Evolutionary conservation across 345 rosid species (phyloP), one percentile per base, ranked within the genome.

Genomic region (Brassica napus): DNA sequence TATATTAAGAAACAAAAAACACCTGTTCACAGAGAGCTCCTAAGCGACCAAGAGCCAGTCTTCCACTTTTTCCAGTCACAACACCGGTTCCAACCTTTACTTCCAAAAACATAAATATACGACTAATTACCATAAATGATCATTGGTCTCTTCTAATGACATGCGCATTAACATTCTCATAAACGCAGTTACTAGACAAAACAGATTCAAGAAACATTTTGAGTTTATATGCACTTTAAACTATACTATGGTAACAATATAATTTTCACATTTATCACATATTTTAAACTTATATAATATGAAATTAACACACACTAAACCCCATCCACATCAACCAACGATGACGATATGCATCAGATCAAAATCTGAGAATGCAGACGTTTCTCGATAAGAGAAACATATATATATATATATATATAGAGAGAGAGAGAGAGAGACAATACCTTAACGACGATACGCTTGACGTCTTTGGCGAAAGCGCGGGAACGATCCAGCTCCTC

Each of bases 1-100:
- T 12, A 44, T 0, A 11, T 44, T 2, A 60, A 15, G 8, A 49
- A 14, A 49, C 5, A 49, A 49, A 3, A 4, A 61, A 3, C 12
- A 93, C 99, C 93, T 95, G 97, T 77, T 95, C 99, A 76, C 98
- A 93, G 8, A 95, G 87, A 18, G 97, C 88, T 66, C 99, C 99
- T 31, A 93, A 77, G 73, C 97, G 94, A 44, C 99, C 99, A 31
- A 93, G 94, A 34, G 97, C 98, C 75, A 95, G 78, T 83, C 99
- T 87, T 60, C 97, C 98, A 88, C 94, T 97, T 69, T 75, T 71
- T 74, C 99, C 87, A 24, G 99, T 96, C 18, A 93, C 99, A 57
- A 96, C 97, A 21, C 98, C 99, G 1, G 99, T 96, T 77, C 99
- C 99, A 66, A 96, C 98, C 99, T 95, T 67, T n/a, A 73, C 37